Evolutionary conservation across 1,284 basidiomycete genomes (phyloP), one percentile per base, ranked within the genome.

Genomic region (Papiliotrema laurentii): DNA sequence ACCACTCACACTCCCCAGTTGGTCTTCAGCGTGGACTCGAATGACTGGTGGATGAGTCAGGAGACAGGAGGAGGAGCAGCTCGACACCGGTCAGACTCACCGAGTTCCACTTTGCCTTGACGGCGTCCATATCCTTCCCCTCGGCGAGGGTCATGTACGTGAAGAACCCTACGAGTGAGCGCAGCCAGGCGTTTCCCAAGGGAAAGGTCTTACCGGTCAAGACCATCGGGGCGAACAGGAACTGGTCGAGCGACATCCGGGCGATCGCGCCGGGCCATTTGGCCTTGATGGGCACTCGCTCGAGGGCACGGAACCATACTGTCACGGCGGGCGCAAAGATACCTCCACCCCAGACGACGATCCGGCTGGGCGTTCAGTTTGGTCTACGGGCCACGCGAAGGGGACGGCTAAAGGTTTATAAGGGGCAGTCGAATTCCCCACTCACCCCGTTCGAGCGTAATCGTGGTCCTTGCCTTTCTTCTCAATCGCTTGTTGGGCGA

Each of bases 401-500:
- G 27, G n/a, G n/a, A n/a, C n/a, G n/a, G n/a, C n/a, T n/a, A 43
- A 24, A 38, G 22, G 30, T 21, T n/a, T 31, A 16, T 4, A 21
- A 27, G 37, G 28, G 5, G 31, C 5, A 16, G 14, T 31, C 16
- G 31, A 31, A 38, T 26, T 19, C 24, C 27, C 22, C 10, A 62
- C 71, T 53, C 48, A 75, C 74, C 58, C 70, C 1, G 75, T 76
- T n/a, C 75, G 59, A 31, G 64, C 61, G 43, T 64, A 61, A 59
- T 76, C 75, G 47, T 75, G 73, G 14, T 72, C 56, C 18, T 48
- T 55, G 1, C 74, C 74, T 50, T 72, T 71, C 59, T 76, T 76
- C 61, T 78, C 77, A 38, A 78, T 69, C 2, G 60, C 56, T 55
- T 79, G 77, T 56, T 78, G 77, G n/a, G 77, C 77, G 31, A 79